Evolutionary conservation across 768 basidiomycete genomes (phyloP), one percentile per base, ranked within the genome.

Genomic region (Trametes coccinea): DNA sequence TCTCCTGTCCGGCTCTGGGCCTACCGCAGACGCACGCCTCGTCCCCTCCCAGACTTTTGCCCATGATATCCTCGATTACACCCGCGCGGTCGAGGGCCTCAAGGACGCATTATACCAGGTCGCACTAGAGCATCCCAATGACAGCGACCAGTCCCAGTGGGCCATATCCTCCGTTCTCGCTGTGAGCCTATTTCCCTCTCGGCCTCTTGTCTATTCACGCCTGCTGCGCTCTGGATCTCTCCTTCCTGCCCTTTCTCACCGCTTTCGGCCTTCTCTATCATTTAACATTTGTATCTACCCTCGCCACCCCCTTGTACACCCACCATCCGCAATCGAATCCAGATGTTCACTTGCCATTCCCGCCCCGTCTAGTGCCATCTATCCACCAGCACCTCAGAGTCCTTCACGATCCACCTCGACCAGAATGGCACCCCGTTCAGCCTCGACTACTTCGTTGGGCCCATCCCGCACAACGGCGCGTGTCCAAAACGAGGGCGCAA

Each of bases 371-470:
- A 93, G 92, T 93, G 92, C 72, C 84, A 90, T 72, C 77, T 93
- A 13, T 70, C 75, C n/a, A 71, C 74, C 59, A 74, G 78, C 51
- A 79, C 81, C 16, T 75, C 82, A 40, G 88, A 91, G 53, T 76
- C 79, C 30, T 70, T 93, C 61, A 70, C 81, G 47, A 71, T 93
- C 16, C 88, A 90, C 70, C 64, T 83, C 56, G 70, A 75, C 60
- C 64, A 68, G 14, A 77, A 73, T 29, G 74, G 77, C 47, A 71
- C 72, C 56, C 86, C 88, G n/a, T 84, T 83, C 70, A 82, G 86
- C 47, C 68, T 92, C 55, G 87, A 91, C 70, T 89, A 92, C 70
- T 90, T 88, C 66, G 77, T 92, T 27, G 80, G 80, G 39, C 85
- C 90, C 34, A 77, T 85, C 45, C 83, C 88, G n/a, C 84, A 81